Evolutionary conservation across 1,139 yeast genomes (phyloP).

Genomic region (Candida dubliniensis): DNA sequence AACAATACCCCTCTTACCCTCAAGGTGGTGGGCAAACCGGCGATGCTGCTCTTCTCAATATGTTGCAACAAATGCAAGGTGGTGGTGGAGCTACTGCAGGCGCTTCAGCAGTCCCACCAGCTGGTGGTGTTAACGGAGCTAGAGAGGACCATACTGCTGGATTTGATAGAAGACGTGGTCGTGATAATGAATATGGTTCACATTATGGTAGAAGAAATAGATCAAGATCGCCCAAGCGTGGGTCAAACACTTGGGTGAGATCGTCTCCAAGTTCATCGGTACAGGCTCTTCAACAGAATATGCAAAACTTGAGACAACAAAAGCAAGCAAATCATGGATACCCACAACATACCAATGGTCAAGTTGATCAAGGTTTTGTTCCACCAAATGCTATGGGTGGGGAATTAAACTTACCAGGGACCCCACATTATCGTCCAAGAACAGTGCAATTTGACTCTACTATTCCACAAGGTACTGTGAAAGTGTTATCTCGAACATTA

Average conservation of each 20-base stretch:
- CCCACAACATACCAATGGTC: constrained; percentile 1
- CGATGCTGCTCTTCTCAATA: constrained; percentile 37
- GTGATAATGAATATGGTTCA: constrained; percentile 29
- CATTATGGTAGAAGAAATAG: constrained; percentile 51
- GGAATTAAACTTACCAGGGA: constrained; percentile 67
- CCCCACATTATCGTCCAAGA: constrained; percentile 72
- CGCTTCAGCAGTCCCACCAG: constrained; percentile 18
- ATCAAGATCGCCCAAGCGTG: constrained; percentile 56
- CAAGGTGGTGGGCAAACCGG: constrained; percentile 20
- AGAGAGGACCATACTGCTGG: constrained; percentile 14
- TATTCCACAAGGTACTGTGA: constrained; percentile 77
- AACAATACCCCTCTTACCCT: constrained; percentile 17
- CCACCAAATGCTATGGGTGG: constrained; percentile 27
- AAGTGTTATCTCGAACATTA: constrained; percentile 84
- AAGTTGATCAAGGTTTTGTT: constrained; percentile 9
- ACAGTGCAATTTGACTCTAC: constrained; percentile 67
- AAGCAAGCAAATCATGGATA: not conserved
- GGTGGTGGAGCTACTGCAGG: constrained; percentile 9
- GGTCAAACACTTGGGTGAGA: constrained; percentile 21
- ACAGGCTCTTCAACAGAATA: constrained; percentile 13
- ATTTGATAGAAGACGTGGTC: constrained; percentile 35
- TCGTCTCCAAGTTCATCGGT: constrained; percentile 27
- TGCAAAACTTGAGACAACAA: constrained; percentile 13
- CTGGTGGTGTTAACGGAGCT: too few species aligned
- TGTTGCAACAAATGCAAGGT: constrained; percentile 47